phyloP scores from a whole-genome alignment of 805 yeast genomes.

The Yamadazyma phyllophila region DNA sequence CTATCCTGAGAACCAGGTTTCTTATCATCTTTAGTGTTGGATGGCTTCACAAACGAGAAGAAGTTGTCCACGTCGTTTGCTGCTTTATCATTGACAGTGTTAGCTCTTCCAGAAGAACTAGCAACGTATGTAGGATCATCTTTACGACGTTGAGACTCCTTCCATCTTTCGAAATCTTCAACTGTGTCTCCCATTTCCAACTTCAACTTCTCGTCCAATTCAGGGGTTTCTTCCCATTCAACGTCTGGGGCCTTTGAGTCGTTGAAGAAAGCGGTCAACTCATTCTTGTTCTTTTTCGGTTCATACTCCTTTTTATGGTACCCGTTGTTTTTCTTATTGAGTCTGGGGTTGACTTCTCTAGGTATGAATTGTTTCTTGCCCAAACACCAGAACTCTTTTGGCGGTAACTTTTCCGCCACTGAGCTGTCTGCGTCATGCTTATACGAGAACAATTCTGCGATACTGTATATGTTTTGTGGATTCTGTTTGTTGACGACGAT shows the following conservation, averaged over 20 bases:
- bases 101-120: background rate
- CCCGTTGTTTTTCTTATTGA: constrained; percentile 7
- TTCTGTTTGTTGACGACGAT: constrained; percentile 17
- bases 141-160: constrained; percentile 33
- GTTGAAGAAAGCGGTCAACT: background rate
- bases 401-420: constrained; percentile 5
- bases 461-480: constrained; percentile 10
- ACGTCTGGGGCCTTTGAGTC: constrained; percentile 17
- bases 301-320: constrained; percentile 7
- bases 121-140: constrained; percentile 32
- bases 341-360: constrained; percentile 13
- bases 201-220: constrained; percentile 20
- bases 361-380: constrained; percentile 1
- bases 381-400: constrained; percentile 17
- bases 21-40: constrained; percentile 9
- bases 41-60: constrained; percentile 39
- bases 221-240: constrained; percentile 36
- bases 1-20: constrained; percentile 13
- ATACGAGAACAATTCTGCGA: constrained; percentile 9
- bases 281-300: constrained; percentile 4
- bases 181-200: constrained; percentile 50
- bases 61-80: constrained; percentile 44
- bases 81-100: constrained; percentile 9
- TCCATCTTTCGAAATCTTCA: constrained; percentile 61
- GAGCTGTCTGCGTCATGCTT: constrained; percentile 3